Evolutionary conservation across 2,329 filamentous ascomycete species (phyloP).

Genomic region (Fusarium succisae): DNA sequence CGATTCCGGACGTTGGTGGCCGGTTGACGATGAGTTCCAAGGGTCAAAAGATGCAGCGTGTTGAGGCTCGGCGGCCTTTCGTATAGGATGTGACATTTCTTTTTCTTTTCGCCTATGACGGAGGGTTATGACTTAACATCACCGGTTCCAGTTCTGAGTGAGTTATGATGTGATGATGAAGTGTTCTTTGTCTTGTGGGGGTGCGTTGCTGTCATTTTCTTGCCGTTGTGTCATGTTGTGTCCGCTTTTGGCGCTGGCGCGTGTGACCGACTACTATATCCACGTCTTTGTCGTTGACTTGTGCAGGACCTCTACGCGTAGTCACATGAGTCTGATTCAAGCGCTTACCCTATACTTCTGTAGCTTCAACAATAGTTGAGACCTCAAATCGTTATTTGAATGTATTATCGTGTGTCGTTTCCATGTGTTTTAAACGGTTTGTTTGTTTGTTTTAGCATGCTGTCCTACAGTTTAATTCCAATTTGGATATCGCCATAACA

Average conservation of each 20-base stretch:
- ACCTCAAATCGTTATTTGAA: not conserved
- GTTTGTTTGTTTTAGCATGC: not conserved
- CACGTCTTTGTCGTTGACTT: constrained; percentile 25
- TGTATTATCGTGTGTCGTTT: not conserved
- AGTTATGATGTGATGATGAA: not conserved
- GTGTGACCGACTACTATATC: constrained; percentile 18
- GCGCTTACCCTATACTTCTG: constrained; percentile 1
- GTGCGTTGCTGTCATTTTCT: constrained; percentile 11
- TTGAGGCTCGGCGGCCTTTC: constrained; percentile 53
- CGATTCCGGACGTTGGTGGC: constrained; percentile 81
- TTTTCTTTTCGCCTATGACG: not conserved
- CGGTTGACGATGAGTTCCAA: constrained; percentile 78
- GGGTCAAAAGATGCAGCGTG: constrained; percentile 65
- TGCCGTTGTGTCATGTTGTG: constrained; percentile 10
- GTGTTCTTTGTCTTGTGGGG: not conserved
- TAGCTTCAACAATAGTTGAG: no score
- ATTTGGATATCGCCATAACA: not conserved
- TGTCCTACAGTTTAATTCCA: not conserved
- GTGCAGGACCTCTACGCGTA: constrained; percentile 33
- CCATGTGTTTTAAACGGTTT: not conserved
- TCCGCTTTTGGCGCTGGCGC: constrained; percentile 34
- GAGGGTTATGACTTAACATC: not conserved
- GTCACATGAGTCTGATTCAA: constrained; percentile 38
- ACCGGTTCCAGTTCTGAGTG: not conserved
- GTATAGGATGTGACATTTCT: constrained; percentile 9